Evolutionary conservation across 306 rosid genomes (phyloP).

Genomic region (Lagenaria siceraria): DNA sequence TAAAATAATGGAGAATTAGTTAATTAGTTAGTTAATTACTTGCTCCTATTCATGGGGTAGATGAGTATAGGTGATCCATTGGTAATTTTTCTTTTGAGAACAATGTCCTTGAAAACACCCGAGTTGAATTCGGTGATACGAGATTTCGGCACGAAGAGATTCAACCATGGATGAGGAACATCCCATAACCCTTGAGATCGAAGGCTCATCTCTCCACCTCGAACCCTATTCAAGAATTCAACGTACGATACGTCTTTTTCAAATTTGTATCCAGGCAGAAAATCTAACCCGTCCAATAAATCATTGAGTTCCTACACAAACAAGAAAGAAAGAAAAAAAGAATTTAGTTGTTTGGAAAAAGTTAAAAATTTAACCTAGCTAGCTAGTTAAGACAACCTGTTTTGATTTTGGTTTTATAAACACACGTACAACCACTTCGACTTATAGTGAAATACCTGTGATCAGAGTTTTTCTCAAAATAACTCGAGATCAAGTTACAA

Average conservation of each 20-base stretch:
- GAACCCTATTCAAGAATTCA: constrained; percentile 70
- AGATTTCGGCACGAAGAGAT: constrained; percentile 63
- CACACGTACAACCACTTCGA: too few species aligned
- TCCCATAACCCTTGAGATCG: constrained; percentile 75
- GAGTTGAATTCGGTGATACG: constrained; percentile 41
- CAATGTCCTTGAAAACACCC: constrained; percentile 46
- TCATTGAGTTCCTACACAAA: constrained; percentile 35
- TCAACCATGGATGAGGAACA: constrained; percentile 92
- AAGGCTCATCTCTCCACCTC: constrained; percentile 63
- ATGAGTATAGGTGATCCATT: constrained; percentile 56
- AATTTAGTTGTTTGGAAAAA: too few species aligned
- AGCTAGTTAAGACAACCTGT: too few species aligned
- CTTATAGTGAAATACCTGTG: too few species aligned
- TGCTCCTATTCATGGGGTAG: constrained; percentile 73
- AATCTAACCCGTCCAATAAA: constrained; percentile 37
- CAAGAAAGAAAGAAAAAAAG: neutral
- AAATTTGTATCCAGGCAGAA: constrained; percentile 44
- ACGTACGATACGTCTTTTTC: constrained; percentile 49
- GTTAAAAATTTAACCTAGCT: too few species aligned
- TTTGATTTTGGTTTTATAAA: too few species aligned
- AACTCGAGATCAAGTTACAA: too few species aligned
- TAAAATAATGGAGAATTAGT: neutral
- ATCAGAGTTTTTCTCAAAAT: too few species aligned
- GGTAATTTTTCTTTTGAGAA: constrained; percentile 53
- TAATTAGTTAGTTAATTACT: constrained; percentile 29